Conservation (phyloP, 371 early-diverging fungal genomes). For the Lichtheimia corymbifera region DNA sequence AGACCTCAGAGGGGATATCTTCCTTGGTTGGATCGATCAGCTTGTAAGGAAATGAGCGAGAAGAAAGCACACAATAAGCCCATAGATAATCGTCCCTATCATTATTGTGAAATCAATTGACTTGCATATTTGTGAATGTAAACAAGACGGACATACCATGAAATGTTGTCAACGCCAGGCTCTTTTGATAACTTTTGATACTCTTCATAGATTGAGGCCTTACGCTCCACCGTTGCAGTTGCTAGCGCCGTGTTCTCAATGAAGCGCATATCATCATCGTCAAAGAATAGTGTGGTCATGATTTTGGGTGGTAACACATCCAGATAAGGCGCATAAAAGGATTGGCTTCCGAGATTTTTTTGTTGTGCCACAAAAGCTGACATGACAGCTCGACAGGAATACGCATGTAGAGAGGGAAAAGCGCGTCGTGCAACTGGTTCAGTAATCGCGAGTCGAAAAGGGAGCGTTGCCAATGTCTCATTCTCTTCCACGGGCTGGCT, state of each 20-base stretch:
- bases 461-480: slow-evolving; percentile 39
- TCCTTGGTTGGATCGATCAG: slow-evolving; percentile 37
- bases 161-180: slow-evolving; percentile 21
- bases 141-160: not conserved
- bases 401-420: slow-evolving; percentile 26
- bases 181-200: slow-evolving; percentile 29
- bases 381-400: slow-evolving; percentile 41
- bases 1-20: slow-evolving; percentile 34
- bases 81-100: slow-evolving; percentile 61
- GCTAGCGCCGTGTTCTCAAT: slow-evolving; percentile 56
- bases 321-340: slow-evolving; percentile 57
- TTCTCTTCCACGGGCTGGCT: slow-evolving; percentile 26
- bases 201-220: slow-evolving; percentile 25
- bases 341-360: slow-evolving; percentile 26
- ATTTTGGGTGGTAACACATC: slow-evolving; percentile 47
- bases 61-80: slow-evolving; percentile 57
- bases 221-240: slow-evolving; percentile 41
- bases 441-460: slow-evolving; percentile 46
- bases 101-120: slow-evolving; percentile 11
- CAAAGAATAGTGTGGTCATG: slow-evolving; percentile 43
- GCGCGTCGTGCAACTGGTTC: slow-evolving; percentile 43
- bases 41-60: slow-evolving; percentile 62
- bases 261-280: slow-evolving; percentile 44
- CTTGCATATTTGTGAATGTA: not conserved
- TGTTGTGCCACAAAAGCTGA: slow-evolving; percentile 43